These are phyloP conservation scores for Nyssa sinensis DNA, from an alignment of 148 eudicot genomes.

Conservation along the genomic window DNA sequence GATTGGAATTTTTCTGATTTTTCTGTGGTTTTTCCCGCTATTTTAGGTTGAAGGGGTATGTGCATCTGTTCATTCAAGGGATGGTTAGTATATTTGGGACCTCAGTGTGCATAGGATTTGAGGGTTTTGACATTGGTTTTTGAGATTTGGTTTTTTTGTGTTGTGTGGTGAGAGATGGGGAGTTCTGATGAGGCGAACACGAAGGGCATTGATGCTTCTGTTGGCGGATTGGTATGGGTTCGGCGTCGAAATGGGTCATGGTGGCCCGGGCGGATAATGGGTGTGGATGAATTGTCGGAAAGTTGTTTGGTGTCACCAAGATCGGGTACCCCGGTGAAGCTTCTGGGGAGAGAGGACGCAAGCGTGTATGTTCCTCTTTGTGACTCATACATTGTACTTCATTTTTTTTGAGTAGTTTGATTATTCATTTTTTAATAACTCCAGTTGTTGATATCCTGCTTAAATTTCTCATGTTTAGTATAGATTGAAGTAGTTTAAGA, in stretches of 20 bases:
- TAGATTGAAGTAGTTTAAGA: neutral
- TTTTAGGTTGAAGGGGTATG: neutral
- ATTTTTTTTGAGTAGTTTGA: neutral
- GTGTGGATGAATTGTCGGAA: constrained; percentile 44
- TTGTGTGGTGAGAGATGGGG: constrained; percentile 19
- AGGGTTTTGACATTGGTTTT: neutral
- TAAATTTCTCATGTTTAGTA: neutral
- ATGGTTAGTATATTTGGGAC: neutral
- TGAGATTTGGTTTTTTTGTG: neutral
- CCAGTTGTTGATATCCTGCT: too few relatives aligned
- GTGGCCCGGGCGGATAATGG: constrained; percentile 70
- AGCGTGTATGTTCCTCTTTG: constrained; percentile 49
- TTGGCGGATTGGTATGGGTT: constrained; percentile 70
- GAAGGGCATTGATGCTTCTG: constrained; percentile 33
- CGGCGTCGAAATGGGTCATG: constrained; percentile 62
- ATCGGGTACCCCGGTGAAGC: constrained; percentile 63
- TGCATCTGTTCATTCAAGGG: neutral
- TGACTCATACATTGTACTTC: neutral
- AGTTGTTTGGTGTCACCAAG: constrained; percentile 26
- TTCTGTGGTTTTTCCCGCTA: neutral
- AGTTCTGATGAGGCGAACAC: constrained; percentile 28
- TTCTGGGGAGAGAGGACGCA: constrained; percentile 62
- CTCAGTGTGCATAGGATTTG: neutral
- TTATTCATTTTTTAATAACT: too few relatives aligned
- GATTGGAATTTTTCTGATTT: constrained; percentile 12